Conservation (phyloP, 768 basidiomycete species). For the Sistotremastrum suecicum region DNA sequence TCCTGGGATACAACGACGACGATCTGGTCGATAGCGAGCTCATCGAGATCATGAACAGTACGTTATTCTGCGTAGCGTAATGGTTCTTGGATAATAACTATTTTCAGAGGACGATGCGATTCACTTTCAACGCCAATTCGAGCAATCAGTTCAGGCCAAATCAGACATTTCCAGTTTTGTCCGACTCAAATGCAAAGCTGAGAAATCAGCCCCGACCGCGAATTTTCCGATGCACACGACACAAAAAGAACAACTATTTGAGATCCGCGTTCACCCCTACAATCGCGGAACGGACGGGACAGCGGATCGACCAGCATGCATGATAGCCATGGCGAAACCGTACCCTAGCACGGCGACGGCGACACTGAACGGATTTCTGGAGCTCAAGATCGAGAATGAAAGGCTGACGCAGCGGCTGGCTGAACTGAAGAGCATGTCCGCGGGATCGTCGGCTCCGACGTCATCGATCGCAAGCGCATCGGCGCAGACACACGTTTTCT, state of each 20-base stretch:
- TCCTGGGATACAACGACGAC: slow-evolving; percentile 63
- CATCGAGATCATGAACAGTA: slow-evolving; percentile 50
- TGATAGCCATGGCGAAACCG: slow-evolving; percentile 65
- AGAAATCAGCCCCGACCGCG: slow-evolving; percentile 13
- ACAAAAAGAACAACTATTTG: slow-evolving; percentile 45
- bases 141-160: slow-evolving; percentile 35
- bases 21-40: slow-evolving; percentile 62
- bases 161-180: slow-evolving; percentile 42
- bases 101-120: slow-evolving; percentile 40
- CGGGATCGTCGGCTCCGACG: no score
- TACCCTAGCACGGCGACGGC: slow-evolving; percentile 63
- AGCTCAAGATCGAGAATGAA: slow-evolving; percentile 83
- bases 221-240: slow-evolving; percentile 10
- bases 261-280: slow-evolving; percentile 54
- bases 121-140: slow-evolving; percentile 32
- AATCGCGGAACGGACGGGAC: slow-evolving; percentile 13
- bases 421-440: slow-evolving; percentile 15
- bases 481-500: slow-evolving; percentile 7
- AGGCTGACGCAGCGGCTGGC: slow-evolving; percentile 49
- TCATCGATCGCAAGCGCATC: slow-evolving; percentile 12
- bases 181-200: slow-evolving; percentile 39
- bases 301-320: slow-evolving; percentile 26
- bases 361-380: slow-evolving; percentile 60
- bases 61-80: slow-evolving; percentile 9
- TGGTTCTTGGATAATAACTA: neutral